These are phyloP conservation scores for Tetracladium setigerum DNA, from an alignment of 495 filamentous ascomycete genomes.

Conservation along the genomic window DNA sequence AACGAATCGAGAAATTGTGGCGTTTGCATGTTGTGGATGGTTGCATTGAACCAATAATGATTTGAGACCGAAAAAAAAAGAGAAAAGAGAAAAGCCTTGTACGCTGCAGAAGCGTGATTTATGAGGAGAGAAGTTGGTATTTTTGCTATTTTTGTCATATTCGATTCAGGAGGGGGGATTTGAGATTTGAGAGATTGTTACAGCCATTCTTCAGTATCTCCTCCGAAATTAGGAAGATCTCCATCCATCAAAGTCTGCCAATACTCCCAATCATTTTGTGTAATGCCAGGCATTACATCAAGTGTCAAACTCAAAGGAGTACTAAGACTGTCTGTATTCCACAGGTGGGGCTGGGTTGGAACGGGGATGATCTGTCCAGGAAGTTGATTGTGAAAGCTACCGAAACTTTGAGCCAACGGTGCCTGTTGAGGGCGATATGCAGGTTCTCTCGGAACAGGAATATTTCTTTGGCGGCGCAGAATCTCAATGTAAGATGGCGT, in stretches of 20 bases:
- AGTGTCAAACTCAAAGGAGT: slow-evolving; percentile 1
- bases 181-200: background rate
- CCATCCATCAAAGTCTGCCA: slow-evolving; percentile 21
- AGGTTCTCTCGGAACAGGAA: slow-evolving; percentile 1
- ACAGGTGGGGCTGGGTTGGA: no score
- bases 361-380: no score
- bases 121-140: no score
- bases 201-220: background rate
- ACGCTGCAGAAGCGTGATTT: no score
- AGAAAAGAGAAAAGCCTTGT: background rate
- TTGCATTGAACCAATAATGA: background rate
- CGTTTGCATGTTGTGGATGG: no score
- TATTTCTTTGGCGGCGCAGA: slow-evolving; percentile 15
- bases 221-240: slow-evolving; percentile 12
- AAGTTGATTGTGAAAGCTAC: no score
- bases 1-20: no score
- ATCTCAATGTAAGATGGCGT: slow-evolving; percentile 13
- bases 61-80: background rate
- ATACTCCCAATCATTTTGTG: slow-evolving; percentile 19
- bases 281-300: slow-evolving; percentile 17
- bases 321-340: no score
- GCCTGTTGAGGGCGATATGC: background rate
- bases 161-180: no score
- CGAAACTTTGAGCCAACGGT: background rate
- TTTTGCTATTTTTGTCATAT: no score